Base-by-base conservation (phyloP, 768 basidiomycete species). In the Cubamyces lactineus region DNA sequence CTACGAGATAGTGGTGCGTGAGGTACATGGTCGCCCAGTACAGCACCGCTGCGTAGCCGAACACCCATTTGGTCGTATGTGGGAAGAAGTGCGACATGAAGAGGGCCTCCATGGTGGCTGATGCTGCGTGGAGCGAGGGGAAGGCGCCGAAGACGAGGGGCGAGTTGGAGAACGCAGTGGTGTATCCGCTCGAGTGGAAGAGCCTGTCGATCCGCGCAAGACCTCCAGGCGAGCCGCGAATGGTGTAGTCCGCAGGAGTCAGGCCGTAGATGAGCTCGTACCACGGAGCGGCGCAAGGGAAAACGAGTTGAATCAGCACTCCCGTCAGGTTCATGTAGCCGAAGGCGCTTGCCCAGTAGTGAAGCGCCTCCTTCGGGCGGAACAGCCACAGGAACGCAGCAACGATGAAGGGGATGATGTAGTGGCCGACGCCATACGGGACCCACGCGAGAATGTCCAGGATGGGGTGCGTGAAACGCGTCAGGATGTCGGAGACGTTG, bases 1-100 rank as follows among this genome's bases (percentile, higher is more conserved):
- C 97, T 77, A 99, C 95, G 71, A 99, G 89, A 80, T 98, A 98
- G 78, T 98, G 96, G 75, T 97, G 94, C 3, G 92, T 93, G 69
- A 96, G 89, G 79, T 96, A 98, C 96, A 98, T 98, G 23, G 96
- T 98, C 11, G 92, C 88, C 97, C 97, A 99, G 74, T 96, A 98
- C 4, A 99, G 84, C 17, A 92, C 77, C 6, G 84, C 86, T 2
- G 87, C 88, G 75, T 98, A 99, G 1, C 76, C 79, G 92, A 94
- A 98, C 23, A 87, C 86, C 66, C 82, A 87, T 2, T 77, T 78
- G 0, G 84, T 79, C 34, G 80, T 81, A 62, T 82, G 81, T 0
- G 93, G 92, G 85, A 98, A 98, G 78, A 98, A 98, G 76, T 98
- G 94, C 19, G 91, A 86, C 56, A 98, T 76, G 82, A 96, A 96